Base-by-base conservation (phyloP, 1,284 basidiomycete species). In the Leucoagaricus sp. region DNA sequence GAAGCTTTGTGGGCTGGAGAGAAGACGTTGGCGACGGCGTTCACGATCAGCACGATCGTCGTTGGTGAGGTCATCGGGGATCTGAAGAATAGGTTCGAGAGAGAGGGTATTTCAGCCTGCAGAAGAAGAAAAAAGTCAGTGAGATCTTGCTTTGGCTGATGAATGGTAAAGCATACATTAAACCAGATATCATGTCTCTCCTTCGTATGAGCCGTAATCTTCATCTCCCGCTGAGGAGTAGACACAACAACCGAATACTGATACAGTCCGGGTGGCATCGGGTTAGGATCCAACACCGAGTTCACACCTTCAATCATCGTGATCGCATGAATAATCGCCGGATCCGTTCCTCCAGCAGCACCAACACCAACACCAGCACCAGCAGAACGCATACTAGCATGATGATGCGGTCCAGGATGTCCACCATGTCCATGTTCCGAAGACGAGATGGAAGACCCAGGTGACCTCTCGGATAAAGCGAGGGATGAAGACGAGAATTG, bases 161-260 rank as follows among this genome's bases (percentile, higher is more conserved):
- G n/a, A n/a, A n/a, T n/a, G n/a, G n/a, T n/a, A n/a, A n/a, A n/a
- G n/a, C n/a, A n/a, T 68, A 91, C 93, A 69, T 88, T 91, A 55
- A 94, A 79, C 97, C 97, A 99, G 55, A 98, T 91, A 62, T 98
- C 95, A 71, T 99, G 97, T 49, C 95, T 82, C 65, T 98, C 96
- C 70, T 92, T 91, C 17, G 89, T 94, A 0, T 91, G 89, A 3
- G 96, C 95, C 13, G 96, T 99, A 68, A 99, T 88, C 78, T 98
- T 97, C 85, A 99, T 96, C 74, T 99, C 97, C 58, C 96, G 83
- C 60, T 94, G 89, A 4, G 93, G 90, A 0, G 96, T 98, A 23
- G 92, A 88, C 58, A 99, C 88, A 33, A 99, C 80, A 46, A 99
- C 90, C 63, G 93, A 96, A 72, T 97, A 93, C 67, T 91, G 89